Evolutionary conservation across 164 flowering plant species (phyloP), one percentile per base, ranked within the genome.

Genomic region (Santalum album): DNA sequence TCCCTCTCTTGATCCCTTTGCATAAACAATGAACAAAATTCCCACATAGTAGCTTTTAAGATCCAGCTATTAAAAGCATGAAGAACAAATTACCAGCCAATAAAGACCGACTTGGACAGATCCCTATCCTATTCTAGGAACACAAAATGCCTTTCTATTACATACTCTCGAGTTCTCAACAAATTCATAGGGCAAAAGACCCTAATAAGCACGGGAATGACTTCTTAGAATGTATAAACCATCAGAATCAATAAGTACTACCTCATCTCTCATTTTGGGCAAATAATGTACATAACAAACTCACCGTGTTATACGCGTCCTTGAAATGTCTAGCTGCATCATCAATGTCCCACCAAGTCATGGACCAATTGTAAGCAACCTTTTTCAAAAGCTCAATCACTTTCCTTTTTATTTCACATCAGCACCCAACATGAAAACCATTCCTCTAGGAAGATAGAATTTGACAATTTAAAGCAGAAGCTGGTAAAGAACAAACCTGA

Each of bases 101-200:
- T 1, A 18, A 25, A 55, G 9, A 1, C n/a, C n/a, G n/a, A 38
- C 22, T 11, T n/a, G n/a, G n/a, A n/a, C 5, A n/a, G 79, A 89
- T 96, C 97, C 90, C 83, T 94, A 96, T 47, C 99, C 97, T 62
- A 94, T 94, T 54, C 99, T 96, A 9, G 99, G 99, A 25, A 94
- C 99, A 61, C 97, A n/a, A 96, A 43, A 92, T 85, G 47, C 99
- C 99, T 64, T 85, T 87, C 87, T 87, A 89, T 68, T 92, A 89
- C 99, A 92, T 92, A 51, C 80, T 58, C 63, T 92, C 99, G 17
- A n/a, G n/a, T n/a, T n/a, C n/a, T n/a, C n/a, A n/a, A 90, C 99
- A 66, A 89, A 92, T 65, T 92, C 97, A 46, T 89, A 87, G 26
- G 97, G 83, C 36, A 87, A 53, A 56, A 89, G 87, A 63, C 78